A percentile compares a stretch with the other conserved stretches of the same genome.
These are phyloP conservation scores for Ceratopteris richardii DNA, from an alignment of 75 land plant species.

Conservation along the genomic window DNA sequence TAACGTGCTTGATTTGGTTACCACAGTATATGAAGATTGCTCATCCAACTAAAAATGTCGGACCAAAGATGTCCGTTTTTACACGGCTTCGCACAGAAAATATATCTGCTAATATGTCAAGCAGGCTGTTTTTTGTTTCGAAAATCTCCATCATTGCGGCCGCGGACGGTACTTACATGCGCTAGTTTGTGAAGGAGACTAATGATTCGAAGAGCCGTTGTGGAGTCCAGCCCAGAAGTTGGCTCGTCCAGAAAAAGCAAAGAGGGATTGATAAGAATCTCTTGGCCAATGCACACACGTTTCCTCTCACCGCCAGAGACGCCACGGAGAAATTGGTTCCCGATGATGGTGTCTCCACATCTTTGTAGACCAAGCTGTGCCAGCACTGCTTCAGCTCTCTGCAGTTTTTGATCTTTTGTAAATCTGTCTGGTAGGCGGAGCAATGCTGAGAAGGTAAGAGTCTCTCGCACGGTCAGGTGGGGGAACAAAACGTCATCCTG, in stretches of 20 bases:
- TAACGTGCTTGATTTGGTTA: too few species aligned
- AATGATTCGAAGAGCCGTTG: slow-evolving; percentile 75
- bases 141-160: too few species aligned
- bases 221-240: slow-evolving; percentile 94
- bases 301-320: slow-evolving; percentile 97
- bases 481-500: slow-evolving; percentile 81
- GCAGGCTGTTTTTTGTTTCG: neutral
- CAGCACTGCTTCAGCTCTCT: slow-evolving; percentile 51
- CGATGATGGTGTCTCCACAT: slow-evolving; percentile 87
- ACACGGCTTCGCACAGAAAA: neutral
- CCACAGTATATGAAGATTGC: too few species aligned
- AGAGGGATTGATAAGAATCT: slow-evolving; percentile 87
- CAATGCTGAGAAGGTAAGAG: slow-evolving; percentile 69
- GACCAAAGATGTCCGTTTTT: too few species aligned
- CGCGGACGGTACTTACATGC: too few species aligned
- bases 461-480: slow-evolving; percentile 76
- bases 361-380: slow-evolving; percentile 59
- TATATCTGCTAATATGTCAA: neutral
- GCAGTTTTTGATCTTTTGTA: slow-evolving; percentile 50
- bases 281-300: slow-evolving; percentile 83
- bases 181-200: slow-evolving; percentile 72
- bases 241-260: slow-evolving; percentile 91
- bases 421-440: slow-evolving; percentile 57
- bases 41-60: too few species aligned
- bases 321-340: slow-evolving; percentile 85